A percentile compares a stretch with the other conserved stretches of the same genome.
These are phyloP conservation scores for Termitomyces sp. DNA, from an alignment of 768 basidiomycete genomes.

Conservation along the genomic window DNA sequence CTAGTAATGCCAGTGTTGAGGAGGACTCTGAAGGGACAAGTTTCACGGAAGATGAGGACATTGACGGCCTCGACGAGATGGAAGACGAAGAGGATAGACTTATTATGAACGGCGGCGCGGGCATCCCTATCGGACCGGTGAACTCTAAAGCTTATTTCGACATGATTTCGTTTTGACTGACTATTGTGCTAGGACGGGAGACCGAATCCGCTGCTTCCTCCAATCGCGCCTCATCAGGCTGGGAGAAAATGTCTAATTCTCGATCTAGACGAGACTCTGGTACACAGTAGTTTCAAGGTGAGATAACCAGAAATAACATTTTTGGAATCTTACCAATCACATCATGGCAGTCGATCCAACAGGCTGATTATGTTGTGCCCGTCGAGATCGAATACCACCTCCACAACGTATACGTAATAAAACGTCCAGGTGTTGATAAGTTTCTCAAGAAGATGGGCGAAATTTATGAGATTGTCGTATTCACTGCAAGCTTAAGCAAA, in stretches of 20 bases:
- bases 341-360: conserved; percentile 72
- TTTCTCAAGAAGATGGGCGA: conserved; percentile 99
- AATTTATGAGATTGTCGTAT: conserved; percentile 96
- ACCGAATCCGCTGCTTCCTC: conserved; percentile 86
- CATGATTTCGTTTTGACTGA: conserved; percentile 6
- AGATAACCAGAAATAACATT: conserved; percentile 14
- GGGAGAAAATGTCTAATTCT: conserved; percentile 96
- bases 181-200: conserved; percentile 65
- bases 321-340: conserved; percentile 12
- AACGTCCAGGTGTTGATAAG: conserved; percentile 95
- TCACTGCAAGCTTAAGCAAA: conserved; percentile 97
- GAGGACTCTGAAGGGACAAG: conserved; percentile 66
- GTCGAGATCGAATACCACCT: conserved; percentile 98
- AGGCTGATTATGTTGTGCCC: conserved; percentile 97
- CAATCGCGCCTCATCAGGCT: conserved; percentile 72
- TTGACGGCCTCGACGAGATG: conserved; percentile 57
- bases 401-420: conserved; percentile 99
- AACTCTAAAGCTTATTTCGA: conserved; percentile 29
- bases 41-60: conserved; percentile 68
- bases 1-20: conserved; percentile 42
- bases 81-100: conserved; percentile 92
- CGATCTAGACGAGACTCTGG: conserved; percentile 95
- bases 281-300: conserved; percentile 99
- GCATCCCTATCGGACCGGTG: conserved; percentile 92
- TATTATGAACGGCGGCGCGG: conserved; percentile 88